Evolutionary conservation across 257 asterid species (phyloP).

Genomic region (Nicotiana sylvestris): DNA sequence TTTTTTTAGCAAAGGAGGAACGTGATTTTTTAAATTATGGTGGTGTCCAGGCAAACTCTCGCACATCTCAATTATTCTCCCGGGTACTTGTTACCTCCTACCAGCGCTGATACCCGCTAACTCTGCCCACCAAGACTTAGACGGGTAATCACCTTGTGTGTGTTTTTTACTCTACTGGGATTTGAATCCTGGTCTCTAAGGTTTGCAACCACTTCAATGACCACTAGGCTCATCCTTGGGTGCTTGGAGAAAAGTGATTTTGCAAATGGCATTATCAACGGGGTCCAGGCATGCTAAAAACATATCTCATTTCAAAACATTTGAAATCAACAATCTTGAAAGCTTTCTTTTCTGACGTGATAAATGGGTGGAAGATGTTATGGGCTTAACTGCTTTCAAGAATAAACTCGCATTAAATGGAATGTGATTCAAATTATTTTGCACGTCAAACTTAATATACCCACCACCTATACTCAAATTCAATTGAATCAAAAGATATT

Average conservation of each 20-base stretch:
- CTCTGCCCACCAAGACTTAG: background rate
- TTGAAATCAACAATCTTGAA: background rate
- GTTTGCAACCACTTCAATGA: background rate
- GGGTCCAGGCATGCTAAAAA: background rate
- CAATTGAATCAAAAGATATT: background rate
- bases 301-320: background rate
- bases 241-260: background rate
- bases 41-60: background rate
- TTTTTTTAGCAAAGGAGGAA: too few species aligned
- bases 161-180: background rate
- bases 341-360: background rate
- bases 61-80: background rate
- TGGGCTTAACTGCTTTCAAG: background rate
- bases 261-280: background rate
- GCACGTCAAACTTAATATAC: background rate
- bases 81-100: background rate
- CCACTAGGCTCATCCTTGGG: background rate
- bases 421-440: background rate
- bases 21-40: too few species aligned
- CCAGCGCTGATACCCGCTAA: background rate
- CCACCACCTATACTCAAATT: background rate
- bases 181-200: background rate
- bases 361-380: background rate
- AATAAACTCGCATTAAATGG: background rate
- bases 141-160: background rate